Conservation (phyloP, 225 moss, liverwort and hornwort genomes). For the Pleurozium schreberi region DNA sequence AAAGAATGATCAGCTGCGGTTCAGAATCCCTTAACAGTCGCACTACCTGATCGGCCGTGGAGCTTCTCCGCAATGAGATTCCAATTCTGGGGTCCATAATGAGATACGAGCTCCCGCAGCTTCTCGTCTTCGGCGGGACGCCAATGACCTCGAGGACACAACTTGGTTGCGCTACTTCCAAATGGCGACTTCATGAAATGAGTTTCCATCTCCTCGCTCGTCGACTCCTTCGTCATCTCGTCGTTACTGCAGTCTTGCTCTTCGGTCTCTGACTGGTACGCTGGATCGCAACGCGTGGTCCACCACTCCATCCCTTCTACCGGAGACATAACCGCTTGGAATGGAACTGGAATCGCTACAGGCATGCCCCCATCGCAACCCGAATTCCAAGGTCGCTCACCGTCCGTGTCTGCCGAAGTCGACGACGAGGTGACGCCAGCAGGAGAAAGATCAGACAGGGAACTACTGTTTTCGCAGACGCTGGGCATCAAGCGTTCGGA, state of each 20-base stretch:
- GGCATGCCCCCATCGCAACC: constrained; percentile 2
- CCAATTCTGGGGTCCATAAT: constrained; percentile 93
- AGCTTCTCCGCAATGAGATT: constrained; percentile 95
- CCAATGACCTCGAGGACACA: constrained; percentile 89
- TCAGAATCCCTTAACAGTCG: background rate
- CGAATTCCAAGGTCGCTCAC: constrained; percentile 17
- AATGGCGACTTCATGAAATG: constrained; percentile 25
- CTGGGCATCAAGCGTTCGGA: background rate
- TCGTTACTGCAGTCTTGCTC: constrained; percentile 45
- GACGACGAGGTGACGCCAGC: background rate
- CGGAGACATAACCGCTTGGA: background rate
- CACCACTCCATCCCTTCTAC: constrained; percentile 9
- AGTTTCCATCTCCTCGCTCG: constrained; percentile 51
- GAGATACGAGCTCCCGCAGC: constrained; percentile 73
- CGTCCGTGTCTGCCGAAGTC: constrained; percentile 21
- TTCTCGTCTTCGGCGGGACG: constrained; percentile 92
- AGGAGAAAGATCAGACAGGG: background rate
- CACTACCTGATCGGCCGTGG: constrained; percentile 88
- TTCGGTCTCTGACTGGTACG: background rate
- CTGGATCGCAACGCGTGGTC: background rate
- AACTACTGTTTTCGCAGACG: background rate
- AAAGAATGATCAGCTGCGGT: background rate
- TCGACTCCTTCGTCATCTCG: constrained; percentile 63
- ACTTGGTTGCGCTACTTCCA: constrained; percentile 42
- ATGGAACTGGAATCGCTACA: background rate